Evolutionary conservation across 1,139 yeast species (phyloP).

Genomic region (Ashbya aceris): DNA sequence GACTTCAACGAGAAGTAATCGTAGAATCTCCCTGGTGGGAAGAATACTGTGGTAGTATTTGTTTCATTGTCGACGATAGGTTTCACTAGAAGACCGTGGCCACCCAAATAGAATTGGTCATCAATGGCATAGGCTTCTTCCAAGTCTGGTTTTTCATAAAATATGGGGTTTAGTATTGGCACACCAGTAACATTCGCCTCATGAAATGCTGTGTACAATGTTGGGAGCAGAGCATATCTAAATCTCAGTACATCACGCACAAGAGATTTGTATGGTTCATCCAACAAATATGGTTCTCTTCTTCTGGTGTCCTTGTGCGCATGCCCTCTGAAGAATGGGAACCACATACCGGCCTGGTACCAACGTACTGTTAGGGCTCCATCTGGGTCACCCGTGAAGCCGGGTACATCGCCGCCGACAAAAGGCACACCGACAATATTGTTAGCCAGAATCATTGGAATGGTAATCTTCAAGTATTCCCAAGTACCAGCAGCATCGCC

Average conservation of each 20-base stretch:
- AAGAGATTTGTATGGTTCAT: slow-evolving; percentile 60
- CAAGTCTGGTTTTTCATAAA: slow-evolving; percentile 53
- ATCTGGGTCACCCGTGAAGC: slow-evolving; percentile 86
- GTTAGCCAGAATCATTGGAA: slow-evolving; percentile 80
- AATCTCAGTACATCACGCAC: slow-evolving; percentile 64
- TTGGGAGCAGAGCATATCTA: slow-evolving; percentile 70
- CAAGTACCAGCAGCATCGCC: slow-evolving; percentile 94
- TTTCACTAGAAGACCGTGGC: slow-evolving; percentile 64
- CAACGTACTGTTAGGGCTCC: slow-evolving; percentile 76
- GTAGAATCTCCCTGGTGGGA: slow-evolving; percentile 63
- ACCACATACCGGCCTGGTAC: slow-evolving; percentile 94
- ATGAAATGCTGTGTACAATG: slow-evolving; percentile 73
- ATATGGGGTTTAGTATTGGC: slow-evolving; percentile 71
- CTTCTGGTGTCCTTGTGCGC: slow-evolving; percentile 91
- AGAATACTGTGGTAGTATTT: slow-evolving; percentile 36
- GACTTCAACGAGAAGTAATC: slow-evolving; percentile 39
- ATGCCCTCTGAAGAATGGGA: slow-evolving; percentile 93
- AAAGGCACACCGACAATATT: slow-evolving; percentile 86
- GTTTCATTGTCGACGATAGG: slow-evolving; percentile 65
- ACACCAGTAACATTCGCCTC: slow-evolving; percentile 50
- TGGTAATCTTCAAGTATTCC: slow-evolving; percentile 72
- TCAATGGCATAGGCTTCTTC: slow-evolving; percentile 48
- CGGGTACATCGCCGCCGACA: slow-evolving; percentile 95
- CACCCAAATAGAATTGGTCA: slow-evolving; percentile 75
- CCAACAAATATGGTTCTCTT: slow-evolving; percentile 85